Evolutionary conservation across 2,329 filamentous ascomycete species (phyloP).

Genomic region (Scopulariopsis brevicaulis): DNA sequence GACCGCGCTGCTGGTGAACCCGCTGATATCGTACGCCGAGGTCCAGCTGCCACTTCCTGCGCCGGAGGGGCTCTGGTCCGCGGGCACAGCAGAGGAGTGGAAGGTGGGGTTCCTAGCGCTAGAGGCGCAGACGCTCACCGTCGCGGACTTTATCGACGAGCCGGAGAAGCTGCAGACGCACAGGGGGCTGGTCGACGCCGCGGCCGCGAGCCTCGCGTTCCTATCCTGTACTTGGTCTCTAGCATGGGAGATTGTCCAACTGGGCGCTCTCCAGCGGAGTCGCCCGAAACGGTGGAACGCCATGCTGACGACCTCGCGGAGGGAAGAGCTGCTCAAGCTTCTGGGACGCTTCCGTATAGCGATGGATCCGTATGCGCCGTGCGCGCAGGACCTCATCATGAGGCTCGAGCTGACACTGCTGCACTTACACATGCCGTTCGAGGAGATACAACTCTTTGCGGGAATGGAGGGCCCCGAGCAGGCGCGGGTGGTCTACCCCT

Average conservation of each 20-base stretch:
- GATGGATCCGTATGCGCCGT: conserved; percentile 1
- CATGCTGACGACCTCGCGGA: conserved; percentile 13
- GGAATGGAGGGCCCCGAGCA: conserved; percentile 58
- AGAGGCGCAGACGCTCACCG: conserved; percentile 5
- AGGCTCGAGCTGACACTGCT: conserved; percentile 39
- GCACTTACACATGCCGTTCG: conserved; percentile 52
- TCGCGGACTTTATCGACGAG: neutral
- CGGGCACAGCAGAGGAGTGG: conserved; percentile 14
- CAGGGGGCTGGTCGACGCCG: neutral
- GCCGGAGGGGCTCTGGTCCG: conserved; percentile 13
- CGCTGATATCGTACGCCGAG: conserved; percentile 19
- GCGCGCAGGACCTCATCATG: conserved; percentile 15
- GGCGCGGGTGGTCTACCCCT: conserved; percentile 45
- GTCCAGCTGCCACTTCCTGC: conserved; percentile 13
- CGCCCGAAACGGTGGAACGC: conserved; percentile 15
- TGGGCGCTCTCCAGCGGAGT: conserved; percentile 12
- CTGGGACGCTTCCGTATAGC: conserved; percentile 10
- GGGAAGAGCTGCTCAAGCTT: conserved; percentile 16
- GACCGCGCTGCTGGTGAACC: conserved; percentile 15
- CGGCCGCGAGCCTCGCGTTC: conserved; percentile 7
- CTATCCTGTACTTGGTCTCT: conserved; percentile 15
- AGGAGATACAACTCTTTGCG: conserved; percentile 56
- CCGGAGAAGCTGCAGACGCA: neutral
- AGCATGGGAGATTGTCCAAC: conserved; percentile 17
- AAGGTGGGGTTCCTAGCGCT: conserved; percentile 30